These are phyloP conservation scores for Cladophialophora exuberans DNA, from an alignment of 2,329 filamentous ascomycete species.

Conservation along the genomic window DNA sequence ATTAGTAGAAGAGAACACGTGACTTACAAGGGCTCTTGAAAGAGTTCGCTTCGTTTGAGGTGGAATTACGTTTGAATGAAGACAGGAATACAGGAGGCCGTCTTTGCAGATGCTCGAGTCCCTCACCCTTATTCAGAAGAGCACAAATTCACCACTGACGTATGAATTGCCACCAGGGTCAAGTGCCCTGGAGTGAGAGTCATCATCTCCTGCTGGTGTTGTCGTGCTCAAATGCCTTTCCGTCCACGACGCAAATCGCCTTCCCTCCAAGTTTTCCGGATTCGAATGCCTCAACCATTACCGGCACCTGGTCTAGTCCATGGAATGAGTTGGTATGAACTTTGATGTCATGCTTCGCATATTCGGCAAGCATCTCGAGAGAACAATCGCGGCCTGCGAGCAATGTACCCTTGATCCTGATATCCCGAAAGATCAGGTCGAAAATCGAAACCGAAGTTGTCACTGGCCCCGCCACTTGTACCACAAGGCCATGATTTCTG, in stretches of 20 bases:
- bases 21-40: too few relatives aligned
- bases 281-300: slow-evolving; percentile 54
- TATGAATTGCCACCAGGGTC: too few relatives aligned
- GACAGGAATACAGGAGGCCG: too few relatives aligned
- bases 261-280: slow-evolving; percentile 59
- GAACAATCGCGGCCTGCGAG: slow-evolving; percentile 49
- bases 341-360: slow-evolving; percentile 51
- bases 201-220: too few relatives aligned
- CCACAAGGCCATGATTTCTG: slow-evolving; percentile 60
- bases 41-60: too few relatives aligned
- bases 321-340: slow-evolving; percentile 57
- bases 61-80: too few relatives aligned
- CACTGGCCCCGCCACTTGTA: slow-evolving; percentile 59
- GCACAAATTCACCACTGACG: too few relatives aligned
- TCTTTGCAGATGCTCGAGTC: too few relatives aligned
- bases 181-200: too few relatives aligned
- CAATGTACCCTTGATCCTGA: slow-evolving; percentile 53
- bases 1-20: too few relatives aligned
- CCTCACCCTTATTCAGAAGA: too few relatives aligned
- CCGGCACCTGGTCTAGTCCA: slow-evolving; percentile 56
- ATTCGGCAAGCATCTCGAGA: slow-evolving; percentile 50
- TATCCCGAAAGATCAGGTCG: slow-evolving; percentile 59
- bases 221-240: slow-evolving; percentile 48
- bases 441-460: slow-evolving; percentile 43
- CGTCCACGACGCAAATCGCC: slow-evolving; percentile 37